Evolutionary conservation across 1,284 basidiomycete genomes (phyloP).

Genomic region (Austroboletus novae-zelandiae): DNA sequence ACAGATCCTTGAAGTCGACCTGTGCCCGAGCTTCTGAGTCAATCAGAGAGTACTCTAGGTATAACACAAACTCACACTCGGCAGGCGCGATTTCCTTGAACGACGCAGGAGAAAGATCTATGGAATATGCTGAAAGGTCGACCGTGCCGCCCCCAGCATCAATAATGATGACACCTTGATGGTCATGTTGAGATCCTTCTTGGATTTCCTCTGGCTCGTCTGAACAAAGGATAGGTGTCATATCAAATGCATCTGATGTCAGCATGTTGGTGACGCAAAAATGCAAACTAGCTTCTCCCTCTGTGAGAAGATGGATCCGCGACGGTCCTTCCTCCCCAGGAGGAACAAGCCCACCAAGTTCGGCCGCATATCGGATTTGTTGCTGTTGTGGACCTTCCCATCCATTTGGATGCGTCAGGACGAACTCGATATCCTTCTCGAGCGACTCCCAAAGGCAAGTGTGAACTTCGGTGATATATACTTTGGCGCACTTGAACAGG

Average conservation of each 20-base stretch:
- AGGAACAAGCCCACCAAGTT: constrained; percentile 31
- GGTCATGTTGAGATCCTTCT: constrained; percentile 4
- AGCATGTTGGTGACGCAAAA: constrained; percentile 41
- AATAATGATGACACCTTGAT: constrained; percentile 46
- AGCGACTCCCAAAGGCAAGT: constrained; percentile 35
- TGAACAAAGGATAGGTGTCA: constrained; percentile 19
- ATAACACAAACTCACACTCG: constrained; percentile 31
- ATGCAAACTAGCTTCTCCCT: constrained; percentile 49
- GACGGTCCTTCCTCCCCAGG: constrained; percentile 23
- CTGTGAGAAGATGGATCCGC: constrained; percentile 44
- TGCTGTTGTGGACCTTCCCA: constrained; percentile 41
- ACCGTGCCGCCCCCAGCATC: constrained; percentile 57
- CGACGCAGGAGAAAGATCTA: constrained; percentile 12
- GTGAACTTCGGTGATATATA: constrained; percentile 47
- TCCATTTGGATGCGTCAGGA: constrained; percentile 42
- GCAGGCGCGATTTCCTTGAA: constrained; percentile 38
- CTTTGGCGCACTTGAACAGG: constrained; percentile 40
- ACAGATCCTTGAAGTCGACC: constrained; percentile 33
- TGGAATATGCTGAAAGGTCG: constrained; percentile 48
- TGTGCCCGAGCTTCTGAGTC: constrained; percentile 3
- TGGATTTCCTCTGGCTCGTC: constrained; percentile 6
- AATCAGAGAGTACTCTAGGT: neutral
- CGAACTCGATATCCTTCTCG: constrained; percentile 30
- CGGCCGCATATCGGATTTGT: constrained; percentile 36
- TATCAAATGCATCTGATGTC: constrained; percentile 28